Evolutionary conservation across 495 filamentous ascomycete genomes (phyloP), one percentile per base, ranked within the genome.

Genomic region (Penicillium longicatenatum): DNA sequence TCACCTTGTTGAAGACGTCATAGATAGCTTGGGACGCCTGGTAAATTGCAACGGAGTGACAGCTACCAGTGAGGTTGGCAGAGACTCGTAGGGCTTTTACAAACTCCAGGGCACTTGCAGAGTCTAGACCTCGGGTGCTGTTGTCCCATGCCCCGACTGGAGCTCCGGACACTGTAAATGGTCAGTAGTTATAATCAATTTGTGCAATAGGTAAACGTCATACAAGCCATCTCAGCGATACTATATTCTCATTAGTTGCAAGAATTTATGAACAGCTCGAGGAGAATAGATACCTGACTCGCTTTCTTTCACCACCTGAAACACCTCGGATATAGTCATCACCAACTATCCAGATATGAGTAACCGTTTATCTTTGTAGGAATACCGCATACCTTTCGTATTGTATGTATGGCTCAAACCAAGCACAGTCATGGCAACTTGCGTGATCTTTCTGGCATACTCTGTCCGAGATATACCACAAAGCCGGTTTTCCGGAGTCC

Each of bases 21-120:
- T 94, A 96, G 55, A 96, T 95, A 60, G 84, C 88, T 66, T 96
- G 90, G 10, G 86, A 89, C 0, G 91, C 91, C 69, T 96, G 91
- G 64, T 93, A 96, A 12, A 93, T 81, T 1, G 89, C 90, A 26
- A 93, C 90, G 31, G 91, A 89, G 24, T 90, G 91, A 47, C 84
- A 86, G 6, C 80, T 88, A 61, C 89, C 82, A 67, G 86, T 86
- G 30, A 92, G 75, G 61, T 91, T 85, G 16, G 90, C 88, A 54
- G 90, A 82, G 29, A 91, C 78, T 10, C 85, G 79, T 19, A 95
- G 66, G 4, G 84, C 86, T 68, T 82, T 86, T 58, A 84, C 84
- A 51, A 92, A 95, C 64, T 93, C 88, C 19, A 93, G 73, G 33
- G 91, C 90, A 26, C 88, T 93, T 57, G 89, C 86, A 55, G 84